Conservation (phyloP, 306 rosid species). For the Prunus armeniaca region DNA sequence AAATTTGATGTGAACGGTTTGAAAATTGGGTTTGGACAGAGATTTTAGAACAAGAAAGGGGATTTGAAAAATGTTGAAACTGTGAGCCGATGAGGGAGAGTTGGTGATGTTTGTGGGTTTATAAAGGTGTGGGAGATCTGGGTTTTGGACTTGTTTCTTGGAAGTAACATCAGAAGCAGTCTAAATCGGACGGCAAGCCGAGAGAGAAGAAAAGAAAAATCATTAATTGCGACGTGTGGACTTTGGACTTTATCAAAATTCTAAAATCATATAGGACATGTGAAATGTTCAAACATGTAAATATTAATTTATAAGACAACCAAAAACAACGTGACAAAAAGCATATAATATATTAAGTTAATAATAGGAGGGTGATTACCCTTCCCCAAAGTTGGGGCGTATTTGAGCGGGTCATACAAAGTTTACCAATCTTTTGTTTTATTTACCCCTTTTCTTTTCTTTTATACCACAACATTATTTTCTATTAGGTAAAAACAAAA, state of each 20-base stretch:
- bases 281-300: not conserved
- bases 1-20: not conserved
- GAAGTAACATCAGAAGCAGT: constrained; percentile 2
- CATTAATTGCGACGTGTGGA: constrained; percentile 14
- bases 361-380: not conserved
- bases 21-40: not conserved
- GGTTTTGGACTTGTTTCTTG: constrained; percentile 9
- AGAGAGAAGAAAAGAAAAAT: not conserved
- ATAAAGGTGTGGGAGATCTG: not conserved
- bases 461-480: too few relatives aligned
- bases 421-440: too few relatives aligned
- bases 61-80: not conserved
- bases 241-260: constrained; percentile 2
- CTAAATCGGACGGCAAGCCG: constrained; percentile 5
- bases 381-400: not conserved
- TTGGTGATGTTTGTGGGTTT: not conserved
- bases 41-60: too few relatives aligned
- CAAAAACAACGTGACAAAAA: not conserved
- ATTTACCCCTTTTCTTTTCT: too few relatives aligned
- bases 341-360: not conserved
- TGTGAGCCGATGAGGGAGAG: not conserved
- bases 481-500: too few relatives aligned
- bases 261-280: not conserved
- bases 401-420: not conserved
- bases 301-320: not conserved